A percentile compares a stretch with the other conserved stretches of the same genome.
Conservation (phyloP, 2,329 filamentous ascomycete species). For the Penicillium sp. region DNA sequence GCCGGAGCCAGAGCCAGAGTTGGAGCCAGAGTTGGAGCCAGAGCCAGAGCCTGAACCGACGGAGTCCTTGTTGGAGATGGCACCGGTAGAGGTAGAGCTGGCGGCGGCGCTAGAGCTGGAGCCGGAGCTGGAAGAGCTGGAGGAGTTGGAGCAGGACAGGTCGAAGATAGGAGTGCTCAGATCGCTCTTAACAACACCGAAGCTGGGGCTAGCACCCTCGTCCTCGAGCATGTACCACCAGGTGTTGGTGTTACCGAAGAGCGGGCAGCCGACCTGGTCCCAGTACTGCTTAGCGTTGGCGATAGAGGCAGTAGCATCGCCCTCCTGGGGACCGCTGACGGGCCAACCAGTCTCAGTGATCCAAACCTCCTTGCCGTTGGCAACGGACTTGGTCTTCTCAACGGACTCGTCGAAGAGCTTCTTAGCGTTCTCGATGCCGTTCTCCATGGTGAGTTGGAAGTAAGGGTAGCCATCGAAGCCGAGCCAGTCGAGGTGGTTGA, state of each 20-base stretch:
- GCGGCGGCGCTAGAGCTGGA: slow-evolving; percentile 11
- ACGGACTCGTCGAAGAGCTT: slow-evolving; percentile 71
- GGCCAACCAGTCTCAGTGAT: slow-evolving; percentile 91
- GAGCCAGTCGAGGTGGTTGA: slow-evolving; percentile 74
- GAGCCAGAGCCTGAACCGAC: slow-evolving; percentile 24
- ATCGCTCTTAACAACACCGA: slow-evolving; percentile 42
- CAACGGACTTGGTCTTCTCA: slow-evolving; percentile 60
- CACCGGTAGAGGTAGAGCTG: slow-evolving; percentile 10
- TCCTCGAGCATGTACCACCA: slow-evolving; percentile 52
- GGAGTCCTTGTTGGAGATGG: neutral
- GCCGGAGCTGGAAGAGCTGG: slow-evolving; percentile 16
- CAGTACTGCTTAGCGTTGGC: slow-evolving; percentile 80
- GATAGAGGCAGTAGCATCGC: slow-evolving; percentile 64
- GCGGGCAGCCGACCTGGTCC: slow-evolving; percentile 74
- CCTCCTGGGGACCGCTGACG: slow-evolving; percentile 67
- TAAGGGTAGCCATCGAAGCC: slow-evolving; percentile 86
- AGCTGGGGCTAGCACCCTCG: slow-evolving; percentile 40
- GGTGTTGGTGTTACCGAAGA: slow-evolving; percentile 46
- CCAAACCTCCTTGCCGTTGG: slow-evolving; percentile 74
- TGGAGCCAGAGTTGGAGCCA: neutral
- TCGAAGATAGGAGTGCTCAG: slow-evolving; percentile 44
- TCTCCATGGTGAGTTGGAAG: slow-evolving; percentile 72
- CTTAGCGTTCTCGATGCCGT: slow-evolving; percentile 67
- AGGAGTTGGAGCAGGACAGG: slow-evolving; percentile 36
- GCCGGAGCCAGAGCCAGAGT: slow-evolving; percentile 3